Evolutionary conservation across 352 stramenopile species (phyloP), one percentile per base, ranked within the genome.

Genomic region (Blastocystis hominis): DNA sequence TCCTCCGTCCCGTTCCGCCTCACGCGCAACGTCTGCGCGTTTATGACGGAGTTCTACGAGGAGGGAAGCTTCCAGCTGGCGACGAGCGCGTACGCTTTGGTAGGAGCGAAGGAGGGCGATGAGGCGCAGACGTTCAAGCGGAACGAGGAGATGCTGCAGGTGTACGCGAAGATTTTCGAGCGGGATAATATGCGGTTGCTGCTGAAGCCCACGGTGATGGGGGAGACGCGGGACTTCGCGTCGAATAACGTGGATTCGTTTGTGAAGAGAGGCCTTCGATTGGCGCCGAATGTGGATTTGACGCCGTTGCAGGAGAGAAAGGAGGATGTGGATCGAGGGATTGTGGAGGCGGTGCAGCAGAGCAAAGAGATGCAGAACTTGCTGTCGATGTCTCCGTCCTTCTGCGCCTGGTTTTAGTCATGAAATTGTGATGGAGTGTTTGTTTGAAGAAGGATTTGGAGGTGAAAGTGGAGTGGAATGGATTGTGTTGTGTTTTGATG

Each of bases 341-440:
- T 80, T 13, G 44, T 20, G 0, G 40, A 40, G 34, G 70, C 70
- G 40, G 30, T 80, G 70, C 46, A 38, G 47, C 42, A 50, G 40
- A 80, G 70, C 70, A 42, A 80, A 13, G 70, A 80, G 10, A 30
- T 62, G 24, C 10, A 13, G 0, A 13, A 10, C 5, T 36, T 80
- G 47, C 47, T 80, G 47, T n/a, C 17, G 34, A 47, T 47, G 54
- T 64, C 30, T 80, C 70, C 70, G 2, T 80, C 70, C 3, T 80
- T 80, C 50, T 59, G 3, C 34, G 70, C 70, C 24, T 80, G 70
- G 70, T 80, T 80, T 44, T 80, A 80, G 30, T 62, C 63, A 13
- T 46, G n/a, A 47, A 59, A n/a, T 24, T 75, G 44, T 34, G 13
- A 44, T 68, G 34, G 59, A 68, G 20, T 75, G 44, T 75, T 47